Base-by-base conservation (phyloP, 306 rosid genomes). In the Prunus armeniaca region DNA sequence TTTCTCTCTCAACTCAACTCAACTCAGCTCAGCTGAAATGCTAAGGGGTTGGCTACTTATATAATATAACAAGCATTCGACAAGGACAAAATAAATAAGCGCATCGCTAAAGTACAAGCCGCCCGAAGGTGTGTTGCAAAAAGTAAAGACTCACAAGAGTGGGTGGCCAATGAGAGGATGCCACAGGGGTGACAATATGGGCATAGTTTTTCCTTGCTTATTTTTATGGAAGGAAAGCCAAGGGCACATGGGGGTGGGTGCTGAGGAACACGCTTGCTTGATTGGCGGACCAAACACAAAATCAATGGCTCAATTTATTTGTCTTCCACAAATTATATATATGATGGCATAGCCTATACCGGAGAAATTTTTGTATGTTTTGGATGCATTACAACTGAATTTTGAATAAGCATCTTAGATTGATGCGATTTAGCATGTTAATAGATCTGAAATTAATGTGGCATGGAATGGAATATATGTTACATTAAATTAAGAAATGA, bases 221-320 rank as follows among this genome's bases (percentile, higher is more conserved):
- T 84, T 82, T 38, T 85, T 71, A 76, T 60, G 85, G 87, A 27
- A 5, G 83, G 78, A 17, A 77, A 0, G 68, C 81, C 38, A 30
- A 12, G 64, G 91, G 95, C 98, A 92, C 97, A 90, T 90, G 97
- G 97, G 83, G 56, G 87, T 82, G 82, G 90, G 82, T 80, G 78
- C 76, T 82, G 75, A 32, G 18, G 43, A 69, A 76, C 89, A 85
- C 87, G 85, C 86, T 85, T 86, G 88, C 97, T 84, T 90, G 54
- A 90, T 89, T 84, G 73, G 52, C 82, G 96, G 98, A 81, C 86
- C 91, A 64, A 80, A 76, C 60, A n/a, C 64, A 11, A 6, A 32
- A 78, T 75, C 62, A 56, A 80, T 61, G 67, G 74, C 78, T 65
- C 14, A 41, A 72, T 72, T 43, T 4, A 25, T n/a, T 24, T 41